Evolutionary conservation across 352 stramenopile genomes (phyloP), one percentile per base, ranked within the genome.

Genomic region (Nothophytophthora sp.): DNA sequence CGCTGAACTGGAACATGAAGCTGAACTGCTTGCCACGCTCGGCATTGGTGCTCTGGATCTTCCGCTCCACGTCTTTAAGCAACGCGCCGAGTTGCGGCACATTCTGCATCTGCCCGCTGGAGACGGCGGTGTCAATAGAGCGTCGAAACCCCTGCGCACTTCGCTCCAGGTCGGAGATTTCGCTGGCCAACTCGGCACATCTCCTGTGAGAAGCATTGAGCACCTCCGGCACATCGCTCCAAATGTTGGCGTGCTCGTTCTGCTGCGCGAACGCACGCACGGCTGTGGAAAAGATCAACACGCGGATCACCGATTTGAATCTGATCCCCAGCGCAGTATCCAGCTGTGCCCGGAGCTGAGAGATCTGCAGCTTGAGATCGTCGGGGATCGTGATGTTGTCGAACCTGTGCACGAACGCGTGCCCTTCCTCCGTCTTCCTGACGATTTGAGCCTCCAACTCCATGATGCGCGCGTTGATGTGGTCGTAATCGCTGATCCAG

Each of bases 1-100:
- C 40, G 52, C 69, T 84, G 61, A 77, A 88, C 64, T 83, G 73
- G 46, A 82, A 76, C 73, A 88, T 86, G 57, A 82, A 70, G 23
- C 70, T 63, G 35, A 88, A 83, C 59, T 88, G 72, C 39, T 60
- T 68, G 56, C 82, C 70, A 9, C 77, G 72, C 25, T 86, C 69
- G 2, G 38, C 38, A 22, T 67, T 73, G 13, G 50, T 50, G 13
- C 37, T 18, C n/a, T 33, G 38, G 29, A 80, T 67, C 35, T 73
- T 60, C 33, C 43, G 44, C 50, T 88, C 63, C 18, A 66, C 34
- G 4, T 64, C 47, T 7, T 65, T 46, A 30, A 83, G 78, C 22
- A 67, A 41, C 24, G 63, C 55, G 18, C 73, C 67, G 20, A 82
- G 41, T 28, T 59, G 43, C 50, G 58, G 60, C 42, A 84, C 61